A percentile compares a stretch with the other conserved stretches of the same genome.
These are phyloP conservation scores for Zasmidium angulare DNA, from an alignment of 2,329 filamentous ascomycete species.

Conservation along the genomic window DNA sequence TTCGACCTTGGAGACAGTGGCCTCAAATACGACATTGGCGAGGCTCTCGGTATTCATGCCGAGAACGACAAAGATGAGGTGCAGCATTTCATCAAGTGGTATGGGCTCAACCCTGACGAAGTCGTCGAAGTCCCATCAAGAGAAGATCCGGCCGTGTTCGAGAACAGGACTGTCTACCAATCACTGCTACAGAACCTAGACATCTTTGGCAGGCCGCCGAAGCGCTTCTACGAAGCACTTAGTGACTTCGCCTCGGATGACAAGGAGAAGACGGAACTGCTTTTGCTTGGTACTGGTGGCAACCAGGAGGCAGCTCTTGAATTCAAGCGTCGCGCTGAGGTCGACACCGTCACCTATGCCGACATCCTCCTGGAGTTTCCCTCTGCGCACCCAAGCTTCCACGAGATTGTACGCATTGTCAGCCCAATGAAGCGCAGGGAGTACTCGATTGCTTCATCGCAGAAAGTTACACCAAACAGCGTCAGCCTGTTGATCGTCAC, in stretches of 20 bases:
- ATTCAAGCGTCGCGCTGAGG: constrained; percentile 88
- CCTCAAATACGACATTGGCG: constrained; percentile 93
- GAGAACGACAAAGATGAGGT: constrained; percentile 84
- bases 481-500: constrained; percentile 96
- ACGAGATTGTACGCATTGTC: constrained; percentile 85
- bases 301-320: constrained; percentile 75
- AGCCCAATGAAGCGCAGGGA: constrained; percentile 92
- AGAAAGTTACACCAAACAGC: constrained; percentile 86
- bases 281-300: constrained; percentile 64
- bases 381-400: constrained; percentile 84
- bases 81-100: constrained; percentile 82
- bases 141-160: constrained; percentile 70
- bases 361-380: constrained; percentile 87
- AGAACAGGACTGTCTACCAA: constrained; percentile 92
- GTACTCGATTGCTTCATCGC: constrained; percentile 98
- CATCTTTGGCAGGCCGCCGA: constrained; percentile 93
- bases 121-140: constrained; percentile 89
- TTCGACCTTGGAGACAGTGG: constrained; percentile 92
- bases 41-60: constrained; percentile 93
- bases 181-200: constrained; percentile 89
- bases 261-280: constrained; percentile 76
- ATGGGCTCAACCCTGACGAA: constrained; percentile 78
- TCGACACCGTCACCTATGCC: constrained; percentile 87
- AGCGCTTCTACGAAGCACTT: constrained; percentile 94
- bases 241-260: constrained; percentile 83